A percentile compares a stretch with the other conserved stretches of the same genome.
phyloP scores from a whole-genome alignment of 441 rosid species.

The Gossypium davidsonii region DNA sequence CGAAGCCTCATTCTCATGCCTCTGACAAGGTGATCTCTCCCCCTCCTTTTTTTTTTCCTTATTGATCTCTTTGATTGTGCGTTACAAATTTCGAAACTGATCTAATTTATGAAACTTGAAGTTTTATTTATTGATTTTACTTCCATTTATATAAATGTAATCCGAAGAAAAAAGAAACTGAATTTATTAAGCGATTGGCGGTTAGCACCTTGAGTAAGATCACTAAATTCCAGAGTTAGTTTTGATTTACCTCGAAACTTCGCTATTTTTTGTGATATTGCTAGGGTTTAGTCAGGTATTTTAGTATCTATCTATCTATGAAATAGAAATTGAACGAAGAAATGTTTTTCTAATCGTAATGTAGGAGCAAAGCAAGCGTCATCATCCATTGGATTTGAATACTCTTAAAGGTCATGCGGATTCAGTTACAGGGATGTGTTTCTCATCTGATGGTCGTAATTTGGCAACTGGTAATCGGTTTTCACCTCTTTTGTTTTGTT shows the following conservation, averaged over 20 bases:
- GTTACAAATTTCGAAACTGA: neutral
- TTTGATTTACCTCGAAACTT: neutral
- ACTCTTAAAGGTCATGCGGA: constrained; percentile 94
- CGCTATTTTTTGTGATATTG: neutral
- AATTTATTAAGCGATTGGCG: neutral
- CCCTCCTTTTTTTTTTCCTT: too few relatives aligned
- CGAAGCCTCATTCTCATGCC: constrained; percentile 55
- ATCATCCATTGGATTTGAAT: constrained; percentile 87
- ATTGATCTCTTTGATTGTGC: neutral
- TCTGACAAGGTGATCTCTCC: constrained; percentile 53
- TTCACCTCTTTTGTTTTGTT: neutral
- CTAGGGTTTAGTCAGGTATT: neutral
- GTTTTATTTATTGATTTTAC: neutral
- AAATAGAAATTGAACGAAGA: neutral
- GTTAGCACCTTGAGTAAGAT: neutral
- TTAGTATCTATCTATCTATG: neutral
- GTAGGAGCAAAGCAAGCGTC: constrained; percentile 73
- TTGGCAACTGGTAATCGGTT: constrained; percentile 66
- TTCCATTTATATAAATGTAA: neutral
- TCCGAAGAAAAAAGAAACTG: neutral
- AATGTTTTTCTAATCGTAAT: neutral
- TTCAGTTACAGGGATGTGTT: constrained; percentile 74
- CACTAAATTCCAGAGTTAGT: neutral
- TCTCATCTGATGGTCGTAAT: constrained; percentile 64
- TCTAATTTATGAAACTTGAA: neutral